Conservation (phyloP, 2,329 filamentous ascomycete species). For the Onygenales sp. region DNA sequence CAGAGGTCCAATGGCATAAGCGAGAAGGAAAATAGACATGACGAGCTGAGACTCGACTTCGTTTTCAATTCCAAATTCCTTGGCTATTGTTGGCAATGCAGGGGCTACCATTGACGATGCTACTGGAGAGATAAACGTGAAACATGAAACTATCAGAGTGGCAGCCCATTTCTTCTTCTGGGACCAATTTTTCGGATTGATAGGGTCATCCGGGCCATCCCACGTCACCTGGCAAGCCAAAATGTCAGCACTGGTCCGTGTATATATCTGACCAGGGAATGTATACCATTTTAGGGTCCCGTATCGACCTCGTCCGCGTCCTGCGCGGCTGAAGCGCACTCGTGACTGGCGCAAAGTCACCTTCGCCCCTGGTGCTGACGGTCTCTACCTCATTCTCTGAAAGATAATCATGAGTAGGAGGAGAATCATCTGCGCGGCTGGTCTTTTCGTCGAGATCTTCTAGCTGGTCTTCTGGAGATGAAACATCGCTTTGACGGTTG, state of each 20-base stretch:
- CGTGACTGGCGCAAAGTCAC: neutral
- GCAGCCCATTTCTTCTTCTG: slow-evolving; percentile 47
- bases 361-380: neutral
- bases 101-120: slow-evolving; percentile 51
- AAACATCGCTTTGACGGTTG: neutral
- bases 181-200: slow-evolving; percentile 45
- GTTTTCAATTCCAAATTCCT: slow-evolving; percentile 43
- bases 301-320: neutral
- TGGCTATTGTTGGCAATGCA: slow-evolving; percentile 40
- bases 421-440: neutral
- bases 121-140: slow-evolving; percentile 54
- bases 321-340: neutral
- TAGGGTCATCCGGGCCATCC: slow-evolving; percentile 42
- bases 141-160: slow-evolving; percentile 45
- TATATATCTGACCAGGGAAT: neutral
- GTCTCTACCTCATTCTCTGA: neutral
- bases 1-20: slow-evolving; percentile 43
- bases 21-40: slow-evolving; percentile 46
- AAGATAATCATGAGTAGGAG: neutral
- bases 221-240: slow-evolving; percentile 20
- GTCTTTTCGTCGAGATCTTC: neutral
- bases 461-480: neutral
- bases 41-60: slow-evolving; percentile 17
- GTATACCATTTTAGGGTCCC: neutral
- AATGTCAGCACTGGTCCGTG: neutral